Evolutionary conservation across 1,139 yeast species (phyloP).

Genomic region (Kodamaea fungicola): DNA sequence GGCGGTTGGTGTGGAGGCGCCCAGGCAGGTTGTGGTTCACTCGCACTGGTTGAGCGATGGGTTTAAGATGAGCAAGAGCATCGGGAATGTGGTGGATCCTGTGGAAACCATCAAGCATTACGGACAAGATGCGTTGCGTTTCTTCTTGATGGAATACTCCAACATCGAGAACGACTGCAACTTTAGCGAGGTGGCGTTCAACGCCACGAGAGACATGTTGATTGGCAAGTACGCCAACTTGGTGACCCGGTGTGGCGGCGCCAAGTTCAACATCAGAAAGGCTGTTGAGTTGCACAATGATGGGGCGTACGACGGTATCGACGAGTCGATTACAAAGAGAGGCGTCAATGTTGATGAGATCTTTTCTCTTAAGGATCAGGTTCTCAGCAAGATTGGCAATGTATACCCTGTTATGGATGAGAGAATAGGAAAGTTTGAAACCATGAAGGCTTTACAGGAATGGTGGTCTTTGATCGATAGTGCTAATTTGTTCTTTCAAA

Average conservation of each 20-base stretch:
- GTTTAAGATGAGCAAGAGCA: slow-evolving; percentile 86
- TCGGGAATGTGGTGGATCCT: slow-evolving; percentile 97
- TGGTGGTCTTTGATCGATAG: slow-evolving; percentile 61
- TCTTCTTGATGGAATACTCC: slow-evolving; percentile 75
- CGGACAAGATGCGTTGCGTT: slow-evolving; percentile 73
- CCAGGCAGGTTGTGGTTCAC: slow-evolving; percentile 78
- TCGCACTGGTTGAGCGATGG: slow-evolving; percentile 94
- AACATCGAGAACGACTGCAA: slow-evolving; percentile 76
- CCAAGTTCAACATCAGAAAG: slow-evolving; percentile 56
- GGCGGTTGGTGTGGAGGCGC: slow-evolving; percentile 74
- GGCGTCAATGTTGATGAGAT: slow-evolving; percentile 15
- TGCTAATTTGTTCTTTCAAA: slow-evolving; percentile 64
- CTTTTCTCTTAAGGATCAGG: slow-evolving; percentile 14
- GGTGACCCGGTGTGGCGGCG: slow-evolving; percentile 68
- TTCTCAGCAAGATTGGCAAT: slow-evolving; percentile 17
- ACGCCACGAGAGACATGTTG: slow-evolving; percentile 57
- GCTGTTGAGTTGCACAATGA: slow-evolving; percentile 28
- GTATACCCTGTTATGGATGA: slow-evolving; percentile 33
- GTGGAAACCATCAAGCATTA: slow-evolving; percentile 53
- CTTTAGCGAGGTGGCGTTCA: slow-evolving; percentile 60
- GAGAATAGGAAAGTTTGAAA: slow-evolving; percentile 48
- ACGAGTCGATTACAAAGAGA: slow-evolving; percentile 15
- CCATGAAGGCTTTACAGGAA: slow-evolving; percentile 55
- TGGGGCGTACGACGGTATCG: slow-evolving; percentile 25
- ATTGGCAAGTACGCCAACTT: slow-evolving; percentile 85